Evolutionary conservation across 495 filamentous ascomycete species (phyloP).

Genomic region (Talaromyces stipitatus): DNA sequence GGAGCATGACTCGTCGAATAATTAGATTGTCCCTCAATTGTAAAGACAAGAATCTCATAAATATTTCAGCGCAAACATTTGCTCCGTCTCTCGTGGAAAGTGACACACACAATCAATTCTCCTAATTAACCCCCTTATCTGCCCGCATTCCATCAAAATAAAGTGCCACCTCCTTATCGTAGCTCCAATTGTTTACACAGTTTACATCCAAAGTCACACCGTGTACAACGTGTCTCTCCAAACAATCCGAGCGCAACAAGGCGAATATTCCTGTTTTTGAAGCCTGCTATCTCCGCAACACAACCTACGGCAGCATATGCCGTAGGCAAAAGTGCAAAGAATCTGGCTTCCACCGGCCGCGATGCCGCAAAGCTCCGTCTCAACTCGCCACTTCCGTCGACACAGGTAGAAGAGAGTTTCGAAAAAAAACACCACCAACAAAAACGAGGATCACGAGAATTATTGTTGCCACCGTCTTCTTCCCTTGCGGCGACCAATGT

Average conservation of each 20-base stretch:
- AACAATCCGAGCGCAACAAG: not conserved
- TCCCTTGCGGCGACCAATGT: not conserved
- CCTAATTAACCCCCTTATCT: not conserved
- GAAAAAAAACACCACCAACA: not conserved
- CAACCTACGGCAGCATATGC: conserved; percentile 7
- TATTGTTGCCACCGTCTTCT: not conserved
- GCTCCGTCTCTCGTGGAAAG: not conserved
- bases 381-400: not conserved
- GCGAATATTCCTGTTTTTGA: not conserved
- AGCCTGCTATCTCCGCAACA: not conserved
- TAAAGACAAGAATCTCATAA: not conserved
- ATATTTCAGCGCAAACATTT: not conserved
- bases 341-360: conserved; percentile 8
- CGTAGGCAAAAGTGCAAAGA: conserved; percentile 5
- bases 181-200: not conserved
- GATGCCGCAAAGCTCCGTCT: conserved; percentile 4
- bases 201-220: not conserved
- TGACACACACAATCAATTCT: not conserved
- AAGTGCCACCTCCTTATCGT: not conserved
- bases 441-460: not conserved
- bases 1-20: not conserved
- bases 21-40: not conserved
- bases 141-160: not conserved
- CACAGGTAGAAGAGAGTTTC: not conserved
- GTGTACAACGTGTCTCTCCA: not conserved